Evolutionary conservation across 2,329 filamentous ascomycete species (phyloP), one percentile per base, ranked within the genome.

Genomic region (Fusarium sp.): DNA sequence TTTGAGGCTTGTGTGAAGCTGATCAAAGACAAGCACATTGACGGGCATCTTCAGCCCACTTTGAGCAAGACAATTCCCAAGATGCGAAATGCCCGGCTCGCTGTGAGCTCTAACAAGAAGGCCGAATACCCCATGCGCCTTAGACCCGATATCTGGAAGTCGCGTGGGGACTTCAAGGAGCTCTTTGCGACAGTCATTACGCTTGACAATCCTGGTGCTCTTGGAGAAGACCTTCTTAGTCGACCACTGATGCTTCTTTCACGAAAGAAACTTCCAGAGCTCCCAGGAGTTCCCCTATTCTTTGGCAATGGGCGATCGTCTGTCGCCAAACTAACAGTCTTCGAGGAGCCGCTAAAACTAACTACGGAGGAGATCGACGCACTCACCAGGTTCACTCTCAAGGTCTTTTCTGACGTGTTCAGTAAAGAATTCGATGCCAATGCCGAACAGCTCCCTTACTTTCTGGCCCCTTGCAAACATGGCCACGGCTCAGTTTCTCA

Each of bases 11-110:
- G 95, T 78, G 80, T 94, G 2, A 80, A 90, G 70, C 86, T 99
- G 17, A 86, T 92, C 56, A 86, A 89, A 67, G 87, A 88, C 62
- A 88, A 89, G 3, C 90, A 92, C 68, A 85, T 99, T 6, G 90
- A 98, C 78, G 87, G 91, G 1, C 85, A 94, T 79, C 86, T 98
- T 3, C 88, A 94, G 64, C 94, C 96, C 0, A 89, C 88, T 0
- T 93, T 94, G 69, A 86, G 87, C 22, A 96, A 92, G 78, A 86
- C 87, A 42, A 85, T 96, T 0, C 95, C 94, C 5, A 87, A 85
- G 0, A 96, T 97, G 93, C 89, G 94, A n/a, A 98, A 98, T 80
- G 95, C 95, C 3, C 88, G 91, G 0, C 84, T 98, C 6, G 95
- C 95, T 0, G 87, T 98, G n/a, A 93, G 90, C 71, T 91, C 91